Conservation (phyloP, 768 basidiomycete genomes). For the Pulveroboletus frians region DNA sequence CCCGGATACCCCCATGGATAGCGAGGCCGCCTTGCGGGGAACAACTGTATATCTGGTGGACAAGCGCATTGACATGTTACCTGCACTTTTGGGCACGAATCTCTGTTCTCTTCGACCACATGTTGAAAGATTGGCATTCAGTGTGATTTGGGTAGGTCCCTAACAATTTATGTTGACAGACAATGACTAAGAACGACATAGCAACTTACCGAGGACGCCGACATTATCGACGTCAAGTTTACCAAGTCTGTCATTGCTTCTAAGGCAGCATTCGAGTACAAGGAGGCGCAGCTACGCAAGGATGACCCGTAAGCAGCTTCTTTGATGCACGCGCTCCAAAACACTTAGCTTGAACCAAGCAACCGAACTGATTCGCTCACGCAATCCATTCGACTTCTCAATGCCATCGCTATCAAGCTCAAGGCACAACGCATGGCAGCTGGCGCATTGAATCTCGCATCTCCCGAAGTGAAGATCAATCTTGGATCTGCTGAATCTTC, state of each 20-base stretch:
- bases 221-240: conserved; percentile 87
- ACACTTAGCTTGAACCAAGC: conserved; percentile 34
- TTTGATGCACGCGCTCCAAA: not conserved
- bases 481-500: conserved; percentile 89
- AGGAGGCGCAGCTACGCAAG: conserved; percentile 90
- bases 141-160: conserved; percentile 79
- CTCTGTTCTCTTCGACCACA: conserved; percentile 88
- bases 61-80: conserved; percentile 98
- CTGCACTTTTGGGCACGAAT: conserved; percentile 88
- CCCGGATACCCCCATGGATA: conserved; percentile 93
- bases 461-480: conserved; percentile 97
- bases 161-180: not conserved
- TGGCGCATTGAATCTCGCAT: conserved; percentile 96
- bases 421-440: conserved; percentile 85
- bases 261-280: conserved; percentile 95
- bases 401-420: conserved; percentile 78
- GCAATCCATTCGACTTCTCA: conserved; percentile 81
- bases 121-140: conserved; percentile 93
- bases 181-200: conserved; percentile 28
- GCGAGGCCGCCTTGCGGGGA: conserved; percentile 89
- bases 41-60: conserved; percentile 98
- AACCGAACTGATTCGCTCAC: conserved; percentile 78
- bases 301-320: conserved; percentile 70
- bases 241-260: conserved; percentile 96
- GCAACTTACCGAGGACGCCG: conserved; percentile 86